Evolutionary conservation across 441 rosid species (phyloP), one percentile per base, ranked within the genome.

Genomic region (Isatis lusitanica): DNA sequence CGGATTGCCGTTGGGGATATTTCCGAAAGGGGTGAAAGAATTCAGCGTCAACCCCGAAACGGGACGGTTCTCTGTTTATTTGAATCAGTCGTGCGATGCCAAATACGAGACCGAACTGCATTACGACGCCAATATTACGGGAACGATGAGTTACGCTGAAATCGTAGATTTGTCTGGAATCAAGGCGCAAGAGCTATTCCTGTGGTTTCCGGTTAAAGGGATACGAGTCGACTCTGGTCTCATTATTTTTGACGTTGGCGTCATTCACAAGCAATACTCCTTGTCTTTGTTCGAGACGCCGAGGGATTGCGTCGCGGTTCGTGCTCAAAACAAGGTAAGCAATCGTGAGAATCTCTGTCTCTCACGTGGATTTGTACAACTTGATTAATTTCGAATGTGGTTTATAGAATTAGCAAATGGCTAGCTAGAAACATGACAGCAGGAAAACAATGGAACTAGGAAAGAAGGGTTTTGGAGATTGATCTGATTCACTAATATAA

Each of bases 161-260:
- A 90, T 95, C 76, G 82, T 63, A 1, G 79, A 80, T 0, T 76
- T 95, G 51, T 85, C 91, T 0, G 99, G 99, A 26, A 75, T 95
- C 44, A 75, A 84, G 12, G 91, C 92, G 6, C 91, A 93, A 73
- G 96, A 93, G 59, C 74, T 95, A 15, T 95, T 93, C 74, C 82
- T 95, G 66, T 95, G 99, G 98, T 91, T 95, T 75, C 91, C 87
- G 26, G 97, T 95, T 10, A 88, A 85, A 78, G 88, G 83, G 47
- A 88, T 95, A 55, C 87, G 92, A 26, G 98, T 93, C 8, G 99
- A 93, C 78, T 93, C 99, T 13, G 99, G 99, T 17, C 74, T 95
- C 16, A 95, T 95, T n/a, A 84, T 83, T 71, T 95, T 95, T 39
- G 97, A 95, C 56, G 97, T 93, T n/a, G 97, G 97, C 43, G 95